phyloP scores from a whole-genome alignment of 345 rosid species.

The Brassica carinata region DNA sequence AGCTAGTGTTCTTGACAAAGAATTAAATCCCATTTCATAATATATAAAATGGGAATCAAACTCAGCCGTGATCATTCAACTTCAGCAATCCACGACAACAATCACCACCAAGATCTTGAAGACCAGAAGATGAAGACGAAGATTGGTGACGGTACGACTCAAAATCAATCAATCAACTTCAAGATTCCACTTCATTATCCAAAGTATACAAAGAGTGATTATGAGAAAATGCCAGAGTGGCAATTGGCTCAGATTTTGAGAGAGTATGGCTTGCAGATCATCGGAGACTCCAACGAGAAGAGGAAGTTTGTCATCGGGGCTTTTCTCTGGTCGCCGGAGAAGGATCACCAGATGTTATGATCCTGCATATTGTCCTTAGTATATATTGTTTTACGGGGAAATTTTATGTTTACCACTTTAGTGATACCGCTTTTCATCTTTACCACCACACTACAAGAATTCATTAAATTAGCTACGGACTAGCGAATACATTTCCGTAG shows the following conservation, averaged over 20 bases:
- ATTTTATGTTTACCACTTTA: no score
- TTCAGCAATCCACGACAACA: neutral
- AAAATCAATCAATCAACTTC: constrained; percentile 30
- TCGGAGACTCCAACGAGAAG: constrained; percentile 52
- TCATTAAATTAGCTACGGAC: no score
- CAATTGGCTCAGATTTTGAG: constrained; percentile 52
- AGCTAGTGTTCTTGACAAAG: constrained; percentile 15
- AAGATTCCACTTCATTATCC: constrained; percentile 70
- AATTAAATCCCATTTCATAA: neutral
- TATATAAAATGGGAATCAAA: constrained; percentile 29
- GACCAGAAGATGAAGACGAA: constrained; percentile 12
- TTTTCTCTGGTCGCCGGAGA: constrained; percentile 56
- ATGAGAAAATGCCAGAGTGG: constrained; percentile 66
- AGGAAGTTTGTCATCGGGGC: constrained; percentile 65
- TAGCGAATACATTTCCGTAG: no score
- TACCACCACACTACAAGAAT: no score
- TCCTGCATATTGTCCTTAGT: neutral
- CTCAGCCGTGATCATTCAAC: constrained; percentile 10
- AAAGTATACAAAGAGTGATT: constrained; percentile 52
- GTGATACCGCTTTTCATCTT: no score
- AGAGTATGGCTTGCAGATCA: constrained; percentile 55
- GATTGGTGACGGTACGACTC: neutral
- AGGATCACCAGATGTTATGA: constrained; percentile 10
- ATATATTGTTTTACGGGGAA: no score
- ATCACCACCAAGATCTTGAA: constrained; percentile 19